A percentile compares a stretch with the other conserved stretches of the same genome.
Conservation (phyloP, 352 stramenopile genomes). For the Pythium monospermum region DNA sequence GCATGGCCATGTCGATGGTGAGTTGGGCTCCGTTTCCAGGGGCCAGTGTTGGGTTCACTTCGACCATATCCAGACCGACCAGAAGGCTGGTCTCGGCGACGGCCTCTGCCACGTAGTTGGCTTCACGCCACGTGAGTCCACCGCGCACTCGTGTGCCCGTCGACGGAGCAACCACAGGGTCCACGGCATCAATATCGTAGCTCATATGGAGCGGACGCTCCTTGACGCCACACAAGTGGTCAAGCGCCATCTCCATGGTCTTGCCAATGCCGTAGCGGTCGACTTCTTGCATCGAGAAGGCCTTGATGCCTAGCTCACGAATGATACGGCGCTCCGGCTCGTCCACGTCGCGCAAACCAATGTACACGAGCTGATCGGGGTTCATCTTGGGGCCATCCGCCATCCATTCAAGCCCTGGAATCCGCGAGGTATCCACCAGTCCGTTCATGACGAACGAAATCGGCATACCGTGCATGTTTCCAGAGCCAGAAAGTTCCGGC, state of each 20-base stretch:
- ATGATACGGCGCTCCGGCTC: constrained; percentile 89
- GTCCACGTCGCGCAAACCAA: constrained; percentile 95
- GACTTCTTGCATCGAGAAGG: constrained; percentile 97
- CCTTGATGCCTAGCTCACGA: constrained; percentile 89
- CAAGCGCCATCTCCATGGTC: constrained; percentile 96
- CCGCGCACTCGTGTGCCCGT: constrained; percentile 94
- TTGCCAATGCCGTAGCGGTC: constrained; percentile 94
- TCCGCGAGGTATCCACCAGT: constrained; percentile 80
- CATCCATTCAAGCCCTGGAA: constrained; percentile 95
- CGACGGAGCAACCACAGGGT: constrained; percentile 92
- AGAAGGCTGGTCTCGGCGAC: constrained; percentile 88
- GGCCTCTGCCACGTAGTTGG: constrained; percentile 94
- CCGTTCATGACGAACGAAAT: constrained; percentile 92
- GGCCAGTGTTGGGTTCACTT: constrained; percentile 92
- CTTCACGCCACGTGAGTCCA: constrained; percentile 95
- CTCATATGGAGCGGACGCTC: constrained; percentile 93
- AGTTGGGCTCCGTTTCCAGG: constrained; percentile 83
- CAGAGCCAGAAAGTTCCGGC: constrained; percentile 82
- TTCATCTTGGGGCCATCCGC: constrained; percentile 66
- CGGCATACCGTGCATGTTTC: constrained; percentile 99
- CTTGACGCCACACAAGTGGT: constrained; percentile 87
- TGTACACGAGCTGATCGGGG: constrained; percentile 92
- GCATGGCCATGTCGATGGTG: constrained; percentile 91
- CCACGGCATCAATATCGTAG: constrained; percentile 98
- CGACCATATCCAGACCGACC: constrained; percentile 92